Evolutionary conservation across 2,329 filamentous ascomycete genomes (phyloP), one percentile per base, ranked within the genome.

Genomic region (Podosphaera xanthii): DNA sequence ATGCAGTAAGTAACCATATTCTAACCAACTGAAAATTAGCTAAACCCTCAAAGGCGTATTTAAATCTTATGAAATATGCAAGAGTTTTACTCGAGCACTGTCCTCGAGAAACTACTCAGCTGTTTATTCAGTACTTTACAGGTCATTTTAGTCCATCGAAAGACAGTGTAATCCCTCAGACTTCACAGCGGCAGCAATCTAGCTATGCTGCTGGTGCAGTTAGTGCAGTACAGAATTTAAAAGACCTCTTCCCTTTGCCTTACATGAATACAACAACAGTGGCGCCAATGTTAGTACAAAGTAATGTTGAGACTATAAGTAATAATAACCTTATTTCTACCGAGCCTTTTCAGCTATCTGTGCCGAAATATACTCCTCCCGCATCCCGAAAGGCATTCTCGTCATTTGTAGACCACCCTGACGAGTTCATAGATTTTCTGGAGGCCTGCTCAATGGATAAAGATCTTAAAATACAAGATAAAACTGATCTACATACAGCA

Each of bases 81-180:
- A 83, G 89, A 57, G 87, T 96, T 0, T 75, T 98, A 1, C 79
- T 98, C 38, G 87, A 92, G 65, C 82, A 98, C 70, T 91, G 88
- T 64, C 83, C 91, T 1, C 75, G 81, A 61, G 82, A 88, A 59
- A 86, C 90, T 0, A 96, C 91, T 0, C 81, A 86, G 61, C 70
- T 98, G 0, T 97, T 98, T 67, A 87, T 95, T 62, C 86, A 92
- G 59, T 98, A 97, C 69, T 98, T 96, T 69, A 95, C 87, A 0
- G 89, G 88, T 33, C 79, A 79, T 60, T 98, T 90, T 69, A 77
- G 75, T 58, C 87, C 88, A 0, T 86, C 81, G 66, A 78, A 84
- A 59, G 82, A 87, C 48, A 74, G 70, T 1, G 66, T 66, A 22
- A 62, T 61, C 3, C 48, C 49, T 5, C 59, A 62, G n/a, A 59